These are phyloP conservation scores for Olyra latifolia DNA, from an alignment of 176 grass and related monocot species.

Conservation along the genomic window DNA sequence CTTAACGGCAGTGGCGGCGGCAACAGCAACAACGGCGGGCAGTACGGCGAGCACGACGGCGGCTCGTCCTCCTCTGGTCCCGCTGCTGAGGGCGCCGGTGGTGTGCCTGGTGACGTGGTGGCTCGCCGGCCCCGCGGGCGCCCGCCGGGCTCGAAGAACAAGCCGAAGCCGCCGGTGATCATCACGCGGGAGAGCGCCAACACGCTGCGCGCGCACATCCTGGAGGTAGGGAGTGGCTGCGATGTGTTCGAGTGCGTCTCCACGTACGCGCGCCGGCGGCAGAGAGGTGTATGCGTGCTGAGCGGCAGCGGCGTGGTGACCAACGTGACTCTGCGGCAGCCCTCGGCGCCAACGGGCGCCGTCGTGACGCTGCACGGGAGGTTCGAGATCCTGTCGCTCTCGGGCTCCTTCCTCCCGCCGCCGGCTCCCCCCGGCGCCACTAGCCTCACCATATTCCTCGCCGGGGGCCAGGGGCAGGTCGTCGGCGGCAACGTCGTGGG, in stretches of 20 bases:
- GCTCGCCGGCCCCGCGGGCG: slow-evolving; percentile 74
- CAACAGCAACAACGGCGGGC: slow-evolving; percentile 39
- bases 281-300: slow-evolving; percentile 93
- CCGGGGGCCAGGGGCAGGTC: slow-evolving; percentile 85
- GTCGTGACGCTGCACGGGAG: slow-evolving; percentile 87
- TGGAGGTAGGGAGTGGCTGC: slow-evolving; percentile 88
- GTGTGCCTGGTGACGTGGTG: slow-evolving; percentile 39
- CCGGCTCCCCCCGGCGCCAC: slow-evolving; percentile 87
- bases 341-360: slow-evolving; percentile 63
- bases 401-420: slow-evolving; percentile 94
- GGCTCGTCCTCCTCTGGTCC: slow-evolving; percentile 50
- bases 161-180: slow-evolving; percentile 96
- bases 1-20: slow-evolving; percentile 30
- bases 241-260: slow-evolving; percentile 89
- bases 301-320: slow-evolving; percentile 93
- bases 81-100: slow-evolving; percentile 28
- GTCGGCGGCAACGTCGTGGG: slow-evolving; percentile 97
- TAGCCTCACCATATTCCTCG: slow-evolving; percentile 96
- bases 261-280: slow-evolving; percentile 80
- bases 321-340: slow-evolving; percentile 95
- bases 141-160: slow-evolving; percentile 85
- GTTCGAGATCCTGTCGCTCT: slow-evolving; percentile 96
- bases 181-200: slow-evolving; percentile 99
- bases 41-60: slow-evolving; percentile 52
- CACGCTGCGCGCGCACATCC: slow-evolving; percentile 93